These are phyloP conservation scores for Solanum lignicaule DNA, from an alignment of 257 asterid genomes.

Conservation along the genomic window DNA sequence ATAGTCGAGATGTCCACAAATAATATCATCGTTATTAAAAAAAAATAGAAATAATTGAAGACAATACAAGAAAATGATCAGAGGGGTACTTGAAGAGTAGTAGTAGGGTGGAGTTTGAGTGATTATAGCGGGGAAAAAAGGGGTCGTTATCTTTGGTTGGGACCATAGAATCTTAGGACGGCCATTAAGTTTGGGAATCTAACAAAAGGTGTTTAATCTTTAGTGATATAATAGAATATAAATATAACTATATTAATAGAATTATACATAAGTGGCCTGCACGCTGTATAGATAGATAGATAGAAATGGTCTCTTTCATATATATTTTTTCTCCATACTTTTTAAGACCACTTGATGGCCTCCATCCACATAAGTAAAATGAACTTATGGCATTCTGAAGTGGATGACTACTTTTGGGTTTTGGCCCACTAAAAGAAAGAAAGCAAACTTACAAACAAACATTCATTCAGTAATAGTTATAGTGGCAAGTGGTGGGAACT, in stretches of 20 bases:
- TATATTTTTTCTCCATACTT: background rate
- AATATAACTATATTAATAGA: background rate
- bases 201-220: conserved; percentile 36
- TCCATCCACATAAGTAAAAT: background rate
- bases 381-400: background rate
- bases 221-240: conserved; percentile 15
- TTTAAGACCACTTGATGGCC: background rate
- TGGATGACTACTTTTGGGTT: conserved; percentile 27
- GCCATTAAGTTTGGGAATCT: conserved; percentile 51
- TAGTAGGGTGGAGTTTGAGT: background rate
- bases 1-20: background rate
- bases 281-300: conserved; percentile 8
- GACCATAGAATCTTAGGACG: conserved; percentile 72
- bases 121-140: background rate
- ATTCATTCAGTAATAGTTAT: background rate
- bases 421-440: conserved; percentile 39
- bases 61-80: background rate
- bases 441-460: background rate
- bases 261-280: conserved; percentile 28
- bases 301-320: background rate
- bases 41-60: background rate
- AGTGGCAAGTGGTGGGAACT: conserved; percentile 50
- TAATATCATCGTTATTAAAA: background rate
- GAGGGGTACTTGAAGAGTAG: background rate
- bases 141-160: conserved; percentile 41